phyloP scores from a whole-genome alignment of 305 asterid genomes.

The Fraxinus xanthoxyloides region DNA sequence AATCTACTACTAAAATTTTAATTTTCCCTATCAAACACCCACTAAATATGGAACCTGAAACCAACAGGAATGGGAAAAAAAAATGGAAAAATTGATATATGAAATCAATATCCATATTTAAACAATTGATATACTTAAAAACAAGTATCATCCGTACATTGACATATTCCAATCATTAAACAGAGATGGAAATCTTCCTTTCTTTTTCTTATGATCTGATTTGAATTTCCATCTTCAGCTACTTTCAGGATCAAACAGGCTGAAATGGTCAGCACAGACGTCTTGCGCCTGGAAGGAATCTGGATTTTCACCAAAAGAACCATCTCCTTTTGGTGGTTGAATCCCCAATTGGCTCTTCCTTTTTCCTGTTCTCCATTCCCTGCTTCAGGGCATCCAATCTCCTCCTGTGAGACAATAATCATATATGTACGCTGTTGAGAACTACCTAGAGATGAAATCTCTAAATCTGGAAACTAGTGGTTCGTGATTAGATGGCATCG shows the following conservation, averaged over 20 bases:
- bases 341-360: constrained; percentile 38
- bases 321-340: constrained; percentile 52
- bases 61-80: not conserved
- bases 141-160: not conserved
- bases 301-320: constrained; percentile 64
- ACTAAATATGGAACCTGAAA: not conserved
- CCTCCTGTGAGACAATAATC: constrained; percentile 41
- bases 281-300: not conserved
- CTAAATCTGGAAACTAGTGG: constrained; percentile 6
- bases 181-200: not conserved
- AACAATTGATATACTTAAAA: not conserved
- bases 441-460: not conserved
- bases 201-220: not conserved
- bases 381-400: constrained; percentile 69
- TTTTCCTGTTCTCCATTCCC: constrained; percentile 65
- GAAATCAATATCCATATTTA: too few species aligned
- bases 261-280: not conserved
- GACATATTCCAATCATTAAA: not conserved
- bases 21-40: too few species aligned
- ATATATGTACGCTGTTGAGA: not conserved
- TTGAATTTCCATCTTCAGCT: not conserved
- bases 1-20: too few species aligned
- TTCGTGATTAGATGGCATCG: not conserved
- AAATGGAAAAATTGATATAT: not conserved
- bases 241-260: not conserved